A percentile compares a stretch with the other conserved stretches of the same genome.
Conservation (phyloP, 257 asterid genomes). For the Solanum peruvianum region DNA sequence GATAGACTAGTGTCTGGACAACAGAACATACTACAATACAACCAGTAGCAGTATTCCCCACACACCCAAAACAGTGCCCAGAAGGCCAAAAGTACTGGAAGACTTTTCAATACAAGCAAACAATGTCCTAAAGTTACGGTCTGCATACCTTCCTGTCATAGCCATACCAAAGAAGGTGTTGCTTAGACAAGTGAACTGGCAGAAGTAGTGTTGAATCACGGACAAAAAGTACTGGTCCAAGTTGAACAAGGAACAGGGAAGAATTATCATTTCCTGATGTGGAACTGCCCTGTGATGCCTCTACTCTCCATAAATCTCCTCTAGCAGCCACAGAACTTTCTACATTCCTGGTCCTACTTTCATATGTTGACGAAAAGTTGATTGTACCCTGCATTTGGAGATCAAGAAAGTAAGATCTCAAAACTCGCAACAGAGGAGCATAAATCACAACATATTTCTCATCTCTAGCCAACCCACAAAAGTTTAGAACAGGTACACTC, state of each 20-base stretch:
- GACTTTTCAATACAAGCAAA: not conserved
- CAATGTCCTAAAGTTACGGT: not conserved
- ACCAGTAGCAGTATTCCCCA: not conserved
- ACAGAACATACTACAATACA: not conserved
- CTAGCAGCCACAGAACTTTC: constrained; percentile 83
- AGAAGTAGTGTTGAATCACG: constrained; percentile 97
- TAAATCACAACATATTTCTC: not conserved
- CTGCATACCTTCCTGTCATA: constrained; percentile 85
- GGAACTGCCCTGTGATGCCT: constrained; percentile 85
- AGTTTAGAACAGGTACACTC: not conserved
- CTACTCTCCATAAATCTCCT: constrained; percentile 97
- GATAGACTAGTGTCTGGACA: not conserved
- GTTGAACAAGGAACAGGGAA: constrained; percentile 84
- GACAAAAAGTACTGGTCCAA: constrained; percentile 92
- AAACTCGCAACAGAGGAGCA: not conserved
- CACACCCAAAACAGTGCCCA: not conserved
- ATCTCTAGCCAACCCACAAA: not conserved
- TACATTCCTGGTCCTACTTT: constrained; percentile 55
- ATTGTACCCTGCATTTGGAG: constrained; percentile 54
- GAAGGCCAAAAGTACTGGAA: not conserved
- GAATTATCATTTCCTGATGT: constrained; percentile 66
- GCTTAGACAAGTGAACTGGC: constrained; percentile 91
- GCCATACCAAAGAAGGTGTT: constrained; percentile 96
- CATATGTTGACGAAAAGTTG: constrained; percentile 73
- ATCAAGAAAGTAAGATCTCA: not conserved